A percentile compares a stretch with the other conserved stretches of the same genome.
Evolutionary conservation across 2,329 filamentous ascomycete genomes (phyloP).

Genomic region (Chaetomiaceae sp.): DNA sequence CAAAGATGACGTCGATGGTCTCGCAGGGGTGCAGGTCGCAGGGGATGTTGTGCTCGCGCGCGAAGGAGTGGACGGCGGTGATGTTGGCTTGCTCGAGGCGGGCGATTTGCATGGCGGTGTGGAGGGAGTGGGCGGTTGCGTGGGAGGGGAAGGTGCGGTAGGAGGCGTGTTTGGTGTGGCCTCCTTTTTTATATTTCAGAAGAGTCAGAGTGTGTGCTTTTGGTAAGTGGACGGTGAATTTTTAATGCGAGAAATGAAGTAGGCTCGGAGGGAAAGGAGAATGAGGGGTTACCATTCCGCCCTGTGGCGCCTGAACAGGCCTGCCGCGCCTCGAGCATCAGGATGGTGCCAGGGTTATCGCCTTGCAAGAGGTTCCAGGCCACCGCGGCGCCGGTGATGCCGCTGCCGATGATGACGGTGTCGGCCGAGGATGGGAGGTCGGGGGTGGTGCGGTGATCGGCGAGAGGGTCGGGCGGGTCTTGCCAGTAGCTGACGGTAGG

Average conservation of each 20-base stretch:
- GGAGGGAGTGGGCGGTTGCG: conserved; percentile 40
- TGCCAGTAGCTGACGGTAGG: conserved; percentile 62
- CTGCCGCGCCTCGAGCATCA: conserved; percentile 62
- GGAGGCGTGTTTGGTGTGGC: conserved; percentile 41
- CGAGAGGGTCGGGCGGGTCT: conserved; percentile 44
- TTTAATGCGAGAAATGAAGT: not conserved
- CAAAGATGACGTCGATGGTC: conserved; percentile 57
- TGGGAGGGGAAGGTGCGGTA: conserved; percentile 49
- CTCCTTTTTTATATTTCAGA: conserved; percentile 27
- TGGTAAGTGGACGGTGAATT: not conserved
- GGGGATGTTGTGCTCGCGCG: conserved; percentile 39
- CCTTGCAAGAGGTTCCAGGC: conserved; percentile 47
- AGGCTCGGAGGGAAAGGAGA: not conserved
- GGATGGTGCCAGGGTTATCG: conserved; percentile 31
- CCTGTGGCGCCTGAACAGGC: conserved; percentile 64
- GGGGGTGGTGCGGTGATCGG: conserved; percentile 45
- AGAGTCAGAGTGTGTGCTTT: not conserved
- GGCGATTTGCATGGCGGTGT: conserved; percentile 47
- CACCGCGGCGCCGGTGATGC: conserved; percentile 58
- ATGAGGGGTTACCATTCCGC: conserved; percentile 40
- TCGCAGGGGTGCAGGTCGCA: conserved; percentile 48
- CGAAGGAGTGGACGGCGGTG: conserved; percentile 51
- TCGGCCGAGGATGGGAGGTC: conserved; percentile 51
- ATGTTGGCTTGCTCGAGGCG: conserved; percentile 51
- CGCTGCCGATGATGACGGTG: conserved; percentile 60